Percentiles rank a stretch among this genome's conserved stretches.
phyloP scores from a whole-genome alignment of 2,329 filamentous ascomycete genomes.

The Fusarium sp. region DNA sequence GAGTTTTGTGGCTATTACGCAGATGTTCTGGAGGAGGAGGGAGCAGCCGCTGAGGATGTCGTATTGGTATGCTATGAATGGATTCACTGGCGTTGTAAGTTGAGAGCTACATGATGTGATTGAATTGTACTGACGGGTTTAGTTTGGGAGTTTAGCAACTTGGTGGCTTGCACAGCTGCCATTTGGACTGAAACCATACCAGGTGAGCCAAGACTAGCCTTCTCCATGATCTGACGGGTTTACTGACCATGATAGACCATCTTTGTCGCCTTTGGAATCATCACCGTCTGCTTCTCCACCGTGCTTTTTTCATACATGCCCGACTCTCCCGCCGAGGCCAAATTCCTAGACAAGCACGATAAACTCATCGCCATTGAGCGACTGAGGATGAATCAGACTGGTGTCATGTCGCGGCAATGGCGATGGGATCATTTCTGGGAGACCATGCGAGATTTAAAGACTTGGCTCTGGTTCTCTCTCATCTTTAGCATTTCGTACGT shows the following conservation, averaged over 20 bases:
- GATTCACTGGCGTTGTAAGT: slow-evolving; percentile 26
- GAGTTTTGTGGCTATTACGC: slow-evolving; percentile 45
- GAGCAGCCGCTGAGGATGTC: slow-evolving; percentile 45
- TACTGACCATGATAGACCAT: slow-evolving; percentile 26
- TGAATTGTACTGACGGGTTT: rapidly evolving
- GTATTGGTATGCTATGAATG: slow-evolving; percentile 35
- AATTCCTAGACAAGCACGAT: slow-evolving; percentile 65
- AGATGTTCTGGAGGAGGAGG: slow-evolving; percentile 49
- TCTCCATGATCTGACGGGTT: rapidly evolving
- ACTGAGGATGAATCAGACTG: slow-evolving; percentile 60
- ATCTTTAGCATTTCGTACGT: slow-evolving; percentile 63
- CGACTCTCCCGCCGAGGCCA: slow-evolving; percentile 69
- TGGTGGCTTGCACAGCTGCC: slow-evolving; percentile 33
- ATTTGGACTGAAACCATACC: slow-evolving; percentile 24
- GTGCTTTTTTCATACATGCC: slow-evolving; percentile 68
- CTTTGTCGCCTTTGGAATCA: slow-evolving; percentile 47
- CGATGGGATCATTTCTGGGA: slow-evolving; percentile 55
- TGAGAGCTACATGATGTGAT: rapidly evolving
- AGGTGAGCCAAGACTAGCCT: not conserved
- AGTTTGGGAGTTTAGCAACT: slow-evolving; percentile 31
- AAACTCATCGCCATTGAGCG: slow-evolving; percentile 68
- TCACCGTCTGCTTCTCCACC: slow-evolving; percentile 57
- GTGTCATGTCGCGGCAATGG: slow-evolving; percentile 51
- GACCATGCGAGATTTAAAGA: slow-evolving; percentile 51
- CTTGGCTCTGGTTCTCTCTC: slow-evolving; percentile 54